Conservation (phyloP, 1,139 yeast species). For the Saccharomyces hybrid region DNA sequence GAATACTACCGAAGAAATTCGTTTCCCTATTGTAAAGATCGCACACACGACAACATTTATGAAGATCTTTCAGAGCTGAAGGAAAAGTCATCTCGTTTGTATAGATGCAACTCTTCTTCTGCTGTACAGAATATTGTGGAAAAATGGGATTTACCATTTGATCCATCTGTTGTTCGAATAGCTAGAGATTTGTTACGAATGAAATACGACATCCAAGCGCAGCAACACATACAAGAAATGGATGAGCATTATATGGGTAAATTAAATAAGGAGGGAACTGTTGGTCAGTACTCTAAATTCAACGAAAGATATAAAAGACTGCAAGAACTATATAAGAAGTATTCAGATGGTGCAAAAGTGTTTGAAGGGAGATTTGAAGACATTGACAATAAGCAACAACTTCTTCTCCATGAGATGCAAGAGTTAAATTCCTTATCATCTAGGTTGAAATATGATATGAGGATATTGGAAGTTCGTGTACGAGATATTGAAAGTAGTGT, state of each 20-base stretch:
- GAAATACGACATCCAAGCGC: conserved; percentile 6
- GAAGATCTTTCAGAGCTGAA: neutral
- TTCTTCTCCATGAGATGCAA: conserved; percentile 43
- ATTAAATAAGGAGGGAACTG: conserved; percentile 5
- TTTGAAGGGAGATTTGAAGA: conserved; percentile 34
- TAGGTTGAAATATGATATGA: conserved; percentile 69
- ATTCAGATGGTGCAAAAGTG: conserved; percentile 33
- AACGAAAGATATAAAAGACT: conserved; percentile 11
- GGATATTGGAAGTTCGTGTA: conserved; percentile 63
- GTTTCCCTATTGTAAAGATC: conserved; percentile 14
- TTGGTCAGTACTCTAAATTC: conserved; percentile 5
- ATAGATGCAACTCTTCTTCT: conserved; percentile 39
- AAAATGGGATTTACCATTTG: conserved; percentile 32
- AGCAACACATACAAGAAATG: conserved; percentile 8
- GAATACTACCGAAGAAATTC: conserved; percentile 25
- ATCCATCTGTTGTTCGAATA: conserved; percentile 26
- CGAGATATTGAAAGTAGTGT: conserved; percentile 76
- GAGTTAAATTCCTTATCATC: conserved; percentile 69
- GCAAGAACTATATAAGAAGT: conserved; percentile 18
- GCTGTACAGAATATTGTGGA: conserved; percentile 37
- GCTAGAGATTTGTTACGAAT: conserved; percentile 25
- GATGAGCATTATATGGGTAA: conserved; percentile 9
- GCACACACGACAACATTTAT: neutral
- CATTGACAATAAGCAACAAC: conserved; percentile 31
- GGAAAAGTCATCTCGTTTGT: conserved; percentile 5